Conservation (phyloP, 768 basidiomycete species). For the Mycena leptocephala region DNA sequence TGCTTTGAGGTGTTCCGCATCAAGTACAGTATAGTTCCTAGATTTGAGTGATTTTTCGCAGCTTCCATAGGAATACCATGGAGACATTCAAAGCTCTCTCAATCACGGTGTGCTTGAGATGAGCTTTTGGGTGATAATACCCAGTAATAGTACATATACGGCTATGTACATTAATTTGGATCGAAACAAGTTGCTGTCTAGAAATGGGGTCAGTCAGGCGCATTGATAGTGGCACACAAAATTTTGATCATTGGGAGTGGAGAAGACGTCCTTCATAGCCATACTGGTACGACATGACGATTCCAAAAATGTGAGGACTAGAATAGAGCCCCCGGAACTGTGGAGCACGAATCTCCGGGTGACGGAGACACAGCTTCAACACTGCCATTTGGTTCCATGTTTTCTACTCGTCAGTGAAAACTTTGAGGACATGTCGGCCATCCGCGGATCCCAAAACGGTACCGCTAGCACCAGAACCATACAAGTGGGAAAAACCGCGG, state of each 20-base stretch:
- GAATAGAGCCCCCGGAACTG: slow-evolving; percentile 10
- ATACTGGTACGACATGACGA: slow-evolving; percentile 4
- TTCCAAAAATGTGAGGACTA: neutral
- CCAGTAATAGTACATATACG: too few species aligned
- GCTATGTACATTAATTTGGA: too few species aligned
- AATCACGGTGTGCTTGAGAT: too few species aligned
- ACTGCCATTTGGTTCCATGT: neutral
- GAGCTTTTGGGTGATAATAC: too few species aligned
- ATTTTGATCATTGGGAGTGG: neutral
- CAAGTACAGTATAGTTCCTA: too few species aligned
- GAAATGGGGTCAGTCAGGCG: neutral
- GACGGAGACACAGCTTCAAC: slow-evolving; percentile 5
- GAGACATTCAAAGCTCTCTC: too few species aligned
- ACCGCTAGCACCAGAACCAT: slow-evolving; percentile 8
- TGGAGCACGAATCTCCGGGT: neutral
- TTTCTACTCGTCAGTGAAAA: slow-evolving; percentile 1
- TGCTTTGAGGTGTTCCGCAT: too few species aligned
- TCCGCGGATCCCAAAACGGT: slow-evolving; percentile 4
- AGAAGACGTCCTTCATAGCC: slow-evolving; percentile 3
- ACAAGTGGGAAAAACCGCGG: slow-evolving; percentile 1
- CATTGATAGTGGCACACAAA: neutral
- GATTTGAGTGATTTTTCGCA: too few species aligned
- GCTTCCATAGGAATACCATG: too few species aligned
- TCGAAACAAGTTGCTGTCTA: slow-evolving; percentile 2
- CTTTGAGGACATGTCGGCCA: slow-evolving; percentile 13